These are phyloP conservation scores for Phlebiopsis flavidoalba DNA, from an alignment of 768 basidiomycete genomes.

Conservation along the genomic window DNA sequence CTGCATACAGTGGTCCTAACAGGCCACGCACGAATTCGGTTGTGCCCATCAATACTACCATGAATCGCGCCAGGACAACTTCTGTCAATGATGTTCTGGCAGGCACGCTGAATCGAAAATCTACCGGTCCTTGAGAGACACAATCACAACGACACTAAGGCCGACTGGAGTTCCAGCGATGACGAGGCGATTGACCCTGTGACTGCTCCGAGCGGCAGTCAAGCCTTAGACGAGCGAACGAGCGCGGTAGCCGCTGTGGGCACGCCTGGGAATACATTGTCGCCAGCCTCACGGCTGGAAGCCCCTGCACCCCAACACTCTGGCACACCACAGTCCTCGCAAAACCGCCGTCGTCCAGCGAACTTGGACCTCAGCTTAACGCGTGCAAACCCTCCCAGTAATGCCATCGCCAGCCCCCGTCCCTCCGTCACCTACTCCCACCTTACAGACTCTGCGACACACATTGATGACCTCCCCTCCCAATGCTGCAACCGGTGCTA, in stretches of 20 bases:
- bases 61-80: constrained; percentile 38
- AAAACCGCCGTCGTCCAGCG: constrained; percentile 45
- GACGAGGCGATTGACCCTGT: constrained; percentile 84
- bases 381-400: constrained; percentile 29
- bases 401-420: constrained; percentile 27
- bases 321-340: constrained; percentile 18
- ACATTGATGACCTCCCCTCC: constrained; percentile 47
- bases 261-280: constrained; percentile 17
- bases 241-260: constrained; percentile 45
- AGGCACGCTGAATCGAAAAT: constrained; percentile 35
- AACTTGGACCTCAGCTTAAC: constrained; percentile 52
- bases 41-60: constrained; percentile 34
- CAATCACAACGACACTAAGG: constrained; percentile 32
- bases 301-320: constrained; percentile 19
- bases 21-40: constrained; percentile 37
- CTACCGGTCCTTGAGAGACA: constrained; percentile 23
- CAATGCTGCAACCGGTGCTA: constrained; percentile 22
- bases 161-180: constrained; percentile 74
- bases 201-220: constrained; percentile 80
- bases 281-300: constrained; percentile 18
- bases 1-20: constrained; percentile 47
- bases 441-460: constrained; percentile 61
- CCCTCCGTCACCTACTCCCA: constrained; percentile 55
- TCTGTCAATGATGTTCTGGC: constrained; percentile 61
- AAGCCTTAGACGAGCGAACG: constrained; percentile 78